Evolutionary conservation across 192 early-diverging fungal species (phyloP).

Genomic region (Podila verticillata): DNA sequence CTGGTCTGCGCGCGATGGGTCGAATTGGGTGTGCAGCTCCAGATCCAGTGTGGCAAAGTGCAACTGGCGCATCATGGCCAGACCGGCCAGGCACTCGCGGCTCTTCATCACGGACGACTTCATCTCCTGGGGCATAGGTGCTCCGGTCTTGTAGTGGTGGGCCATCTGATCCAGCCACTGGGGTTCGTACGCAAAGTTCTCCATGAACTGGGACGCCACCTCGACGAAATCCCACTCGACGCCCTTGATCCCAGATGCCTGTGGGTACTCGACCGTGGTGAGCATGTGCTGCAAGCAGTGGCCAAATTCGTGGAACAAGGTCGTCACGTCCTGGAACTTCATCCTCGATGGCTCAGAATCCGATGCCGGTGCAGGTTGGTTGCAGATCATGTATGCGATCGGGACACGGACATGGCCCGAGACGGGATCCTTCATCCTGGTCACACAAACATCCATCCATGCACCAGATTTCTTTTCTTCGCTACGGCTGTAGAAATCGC

Average conservation of each 20-base stretch:
- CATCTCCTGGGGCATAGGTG: slow-evolving; percentile 67
- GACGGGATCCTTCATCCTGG: slow-evolving; percentile 50
- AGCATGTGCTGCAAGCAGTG: slow-evolving; percentile 71
- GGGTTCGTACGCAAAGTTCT: slow-evolving; percentile 67
- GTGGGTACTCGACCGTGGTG: slow-evolving; percentile 65
- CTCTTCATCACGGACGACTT: slow-evolving; percentile 57
- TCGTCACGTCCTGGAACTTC: slow-evolving; percentile 70
- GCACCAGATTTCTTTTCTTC: slow-evolving; percentile 67
- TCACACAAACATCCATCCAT: slow-evolving; percentile 67
- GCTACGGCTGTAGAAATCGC: slow-evolving; percentile 64
- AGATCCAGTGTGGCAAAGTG: slow-evolving; percentile 65
- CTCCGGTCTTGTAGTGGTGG: slow-evolving; percentile 61
- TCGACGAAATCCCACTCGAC: slow-evolving; percentile 71
- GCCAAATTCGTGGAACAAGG: slow-evolving; percentile 72
- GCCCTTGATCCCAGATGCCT: slow-evolving; percentile 70
- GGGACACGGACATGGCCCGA: slow-evolving; percentile 56
- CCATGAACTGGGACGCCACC: slow-evolving; percentile 74
- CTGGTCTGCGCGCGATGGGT: background rate
- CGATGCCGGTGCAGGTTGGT: slow-evolving; percentile 59
- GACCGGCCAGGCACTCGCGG: slow-evolving; percentile 57
- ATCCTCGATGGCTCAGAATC: slow-evolving; percentile 56
- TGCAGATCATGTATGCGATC: slow-evolving; percentile 69
- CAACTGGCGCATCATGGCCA: slow-evolving; percentile 66
- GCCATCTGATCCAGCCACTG: slow-evolving; percentile 60
- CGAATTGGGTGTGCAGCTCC: slow-evolving; percentile 54